These are phyloP conservation scores for Arachis stenosperma DNA, from an alignment of 306 rosid genomes.

Conservation along the genomic window DNA sequence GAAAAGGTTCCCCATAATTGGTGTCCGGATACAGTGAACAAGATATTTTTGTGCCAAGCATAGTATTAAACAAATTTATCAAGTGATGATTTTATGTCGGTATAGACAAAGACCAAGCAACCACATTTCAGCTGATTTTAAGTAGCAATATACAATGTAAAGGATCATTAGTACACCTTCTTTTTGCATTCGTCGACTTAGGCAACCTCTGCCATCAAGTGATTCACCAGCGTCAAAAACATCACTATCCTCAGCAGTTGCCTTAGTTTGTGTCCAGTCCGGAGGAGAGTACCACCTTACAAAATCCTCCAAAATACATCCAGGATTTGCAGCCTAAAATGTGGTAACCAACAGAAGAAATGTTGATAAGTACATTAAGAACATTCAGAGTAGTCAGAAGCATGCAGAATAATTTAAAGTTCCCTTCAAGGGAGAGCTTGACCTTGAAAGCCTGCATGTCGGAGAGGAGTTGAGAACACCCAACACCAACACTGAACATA, in stretches of 20 bases:
- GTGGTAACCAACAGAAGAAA: constrained; percentile 35
- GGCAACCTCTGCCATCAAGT: constrained; percentile 66
- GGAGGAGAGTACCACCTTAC: constrained; percentile 99
- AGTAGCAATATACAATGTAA: constrained; percentile 29
- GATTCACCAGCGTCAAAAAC: constrained; percentile 52
- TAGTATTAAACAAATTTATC: constrained; percentile 19
- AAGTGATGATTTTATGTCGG: constrained; percentile 15
- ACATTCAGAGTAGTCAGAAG: constrained; percentile 32
- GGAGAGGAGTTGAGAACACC: constrained; percentile 98
- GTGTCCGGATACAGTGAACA: constrained; percentile 35
- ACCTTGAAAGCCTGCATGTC: constrained; percentile 99
- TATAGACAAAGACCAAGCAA: constrained; percentile 1
- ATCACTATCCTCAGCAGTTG: constrained; percentile 53
- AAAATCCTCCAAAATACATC: constrained; percentile 98
- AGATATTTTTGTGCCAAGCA: constrained; percentile 20
- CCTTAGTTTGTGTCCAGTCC: constrained; percentile 87
- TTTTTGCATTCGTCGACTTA: constrained; percentile 95
- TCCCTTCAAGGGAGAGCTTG: constrained; percentile 39
- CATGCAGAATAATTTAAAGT: constrained; percentile 35
- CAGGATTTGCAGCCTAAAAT: constrained; percentile 97
- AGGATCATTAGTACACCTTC: constrained; percentile 62
- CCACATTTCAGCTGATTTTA: constrained; percentile 33
- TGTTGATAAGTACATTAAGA: constrained; percentile 34
- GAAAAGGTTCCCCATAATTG: constrained; percentile 5
- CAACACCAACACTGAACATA: constrained; percentile 95